Base-by-base conservation (phyloP, 768 basidiomycete species). In the Cystobasidium ongulense region DNA sequence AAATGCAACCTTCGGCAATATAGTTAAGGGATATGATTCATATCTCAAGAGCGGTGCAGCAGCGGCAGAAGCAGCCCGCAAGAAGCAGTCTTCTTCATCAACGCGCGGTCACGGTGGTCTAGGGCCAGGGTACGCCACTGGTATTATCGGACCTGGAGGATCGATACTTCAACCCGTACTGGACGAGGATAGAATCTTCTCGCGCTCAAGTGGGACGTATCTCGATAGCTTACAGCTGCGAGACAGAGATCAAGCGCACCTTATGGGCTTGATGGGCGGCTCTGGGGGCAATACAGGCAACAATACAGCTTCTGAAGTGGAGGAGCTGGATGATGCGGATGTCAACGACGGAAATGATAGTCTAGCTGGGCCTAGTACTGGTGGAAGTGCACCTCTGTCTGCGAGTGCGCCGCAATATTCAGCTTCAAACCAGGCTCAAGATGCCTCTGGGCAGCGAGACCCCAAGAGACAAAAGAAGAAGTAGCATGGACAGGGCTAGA, bases 21-120 rank as follows among this genome's bases (percentile, higher is more conserved):
- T 75, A 27, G 74, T 75, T 54, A 75, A 75, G 41, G 74, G 74
- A 10, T 75, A 75, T 59, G 74, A 72, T 43, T 39, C 33, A n/a
- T 75, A 75, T 35, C 74, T 75, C 2, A 75, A 75, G 33, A 23
- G 71, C 11, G 38, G 65, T 13, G 25, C 11, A 15, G 63, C 57
- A 1, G 70, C 36, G 31, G 46, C 38, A 35, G 65, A 52, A 25
- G 68, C 36, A 54, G 68, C 53, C 11, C 29, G 36, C 7, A 35
- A 52, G 46, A 67, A 46, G 31, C 39, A 67, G 15, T 25, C 25
- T 23, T 23, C 65, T 27, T 36, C 46, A 2, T 53, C 35, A 29
- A 71, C 52, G 52, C 50, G 68, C 38, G 68, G 68, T 7, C 27
- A 31, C 23, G 43, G 53, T 29, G 35, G 50, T 35, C 53, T 52